Percentiles rank a stretch among this genome's conserved stretches.
Evolutionary conservation across 441 rosid species (phyloP).

Genomic region (Adansonia grandidieri): DNA sequence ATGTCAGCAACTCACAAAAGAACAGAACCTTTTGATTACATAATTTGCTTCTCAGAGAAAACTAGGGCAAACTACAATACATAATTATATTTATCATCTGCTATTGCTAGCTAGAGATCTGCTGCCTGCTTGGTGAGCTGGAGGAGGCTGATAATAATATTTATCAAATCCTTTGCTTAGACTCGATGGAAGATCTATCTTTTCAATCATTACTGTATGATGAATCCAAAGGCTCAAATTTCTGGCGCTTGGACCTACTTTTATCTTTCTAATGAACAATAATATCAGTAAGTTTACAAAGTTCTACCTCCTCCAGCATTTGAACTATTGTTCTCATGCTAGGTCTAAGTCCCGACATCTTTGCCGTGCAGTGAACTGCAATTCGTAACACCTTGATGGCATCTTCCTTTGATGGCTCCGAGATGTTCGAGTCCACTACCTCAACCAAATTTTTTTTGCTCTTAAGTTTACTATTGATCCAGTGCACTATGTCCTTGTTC

Average conservation of each 20-base stretch:
- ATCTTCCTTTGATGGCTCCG: constrained; percentile 39
- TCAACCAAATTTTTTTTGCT: constrained; percentile 41
- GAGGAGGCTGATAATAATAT: too few relatives aligned
- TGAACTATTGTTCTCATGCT: constrained; percentile 59
- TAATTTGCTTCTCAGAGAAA: background rate
- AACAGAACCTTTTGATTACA: constrained; percentile 9
- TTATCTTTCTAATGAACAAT: constrained; percentile 29
- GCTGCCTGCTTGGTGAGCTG: constrained; percentile 9
- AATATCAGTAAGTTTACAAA: constrained; percentile 31
- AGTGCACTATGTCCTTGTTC: constrained; percentile 49
- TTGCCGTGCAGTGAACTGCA: constrained; percentile 50
- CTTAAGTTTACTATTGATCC: constrained; percentile 42
- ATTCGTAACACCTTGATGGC: constrained; percentile 50
- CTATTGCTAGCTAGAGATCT: constrained; percentile 7
- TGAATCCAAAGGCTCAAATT: background rate
- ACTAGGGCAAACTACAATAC: background rate
- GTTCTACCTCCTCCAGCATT: constrained; percentile 55
- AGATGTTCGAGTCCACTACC: constrained; percentile 41
- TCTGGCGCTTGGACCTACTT: constrained; percentile 16
- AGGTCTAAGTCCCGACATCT: constrained; percentile 51
- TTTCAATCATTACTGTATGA: background rate
- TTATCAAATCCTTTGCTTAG: background rate
- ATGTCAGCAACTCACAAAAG: background rate
- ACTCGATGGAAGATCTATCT: constrained; percentile 13
- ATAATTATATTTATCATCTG: background rate